phyloP scores from a whole-genome alignment of 495 filamentous ascomycete species.

The Pseudevernia furfuracea region DNA sequence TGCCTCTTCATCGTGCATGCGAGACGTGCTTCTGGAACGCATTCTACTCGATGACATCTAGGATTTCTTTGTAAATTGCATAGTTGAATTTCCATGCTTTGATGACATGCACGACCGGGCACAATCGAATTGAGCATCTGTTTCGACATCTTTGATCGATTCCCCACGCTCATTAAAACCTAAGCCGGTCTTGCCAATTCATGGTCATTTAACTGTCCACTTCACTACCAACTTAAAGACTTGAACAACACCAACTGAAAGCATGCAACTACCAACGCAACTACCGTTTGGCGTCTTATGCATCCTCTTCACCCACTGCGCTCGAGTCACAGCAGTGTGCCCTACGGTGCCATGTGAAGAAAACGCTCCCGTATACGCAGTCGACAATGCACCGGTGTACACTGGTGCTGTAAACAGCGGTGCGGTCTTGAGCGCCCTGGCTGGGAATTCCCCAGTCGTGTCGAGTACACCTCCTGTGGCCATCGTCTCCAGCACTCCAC shows the following conservation, averaged over 20 bases:
- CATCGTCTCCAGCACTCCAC: no score
- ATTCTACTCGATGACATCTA: background rate
- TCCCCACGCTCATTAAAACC: background rate
- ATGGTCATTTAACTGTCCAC: background rate
- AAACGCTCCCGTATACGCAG: background rate
- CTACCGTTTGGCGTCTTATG: background rate
- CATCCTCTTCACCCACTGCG: background rate
- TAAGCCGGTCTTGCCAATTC: background rate
- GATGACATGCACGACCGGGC: background rate
- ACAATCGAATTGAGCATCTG: background rate
- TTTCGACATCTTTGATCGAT: background rate
- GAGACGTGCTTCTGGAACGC: background rate
- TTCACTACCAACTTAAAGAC: background rate
- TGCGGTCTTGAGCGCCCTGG: background rate
- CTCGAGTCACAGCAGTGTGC: constrained; percentile 5
- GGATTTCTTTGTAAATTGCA: background rate
- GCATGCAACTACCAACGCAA: background rate
- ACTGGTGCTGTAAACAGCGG: background rate
- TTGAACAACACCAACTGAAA: background rate
- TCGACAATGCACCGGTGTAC: background rate
- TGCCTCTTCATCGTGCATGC: background rate
- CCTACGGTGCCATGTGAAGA: background rate
- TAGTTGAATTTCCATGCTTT: background rate
- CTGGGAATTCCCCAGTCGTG: background rate
- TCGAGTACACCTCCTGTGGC: background rate